Percentiles rank a stretch among this genome's conserved stretches.
These are phyloP conservation scores for Exserohilum turcica DNA, from an alignment of 2,329 filamentous ascomycete genomes.

Conservation along the genomic window DNA sequence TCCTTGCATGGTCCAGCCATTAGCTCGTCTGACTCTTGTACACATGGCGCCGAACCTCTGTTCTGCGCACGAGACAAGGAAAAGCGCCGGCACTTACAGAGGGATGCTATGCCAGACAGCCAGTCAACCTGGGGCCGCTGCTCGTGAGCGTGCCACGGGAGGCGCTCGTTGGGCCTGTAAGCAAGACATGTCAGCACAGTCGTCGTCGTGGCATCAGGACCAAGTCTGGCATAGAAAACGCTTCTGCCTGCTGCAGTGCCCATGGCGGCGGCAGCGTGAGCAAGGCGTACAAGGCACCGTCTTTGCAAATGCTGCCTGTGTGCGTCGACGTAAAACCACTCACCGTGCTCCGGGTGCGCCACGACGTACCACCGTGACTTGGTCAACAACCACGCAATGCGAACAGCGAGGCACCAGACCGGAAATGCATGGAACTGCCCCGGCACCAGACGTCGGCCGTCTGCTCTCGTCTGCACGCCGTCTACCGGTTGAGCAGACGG, in stretches of 20 bases:
- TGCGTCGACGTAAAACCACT: constrained; percentile 20
- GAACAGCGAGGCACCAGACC: constrained; percentile 20
- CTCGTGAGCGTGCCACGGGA: not conserved
- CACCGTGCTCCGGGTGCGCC: constrained; percentile 26
- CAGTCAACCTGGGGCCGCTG: not conserved
- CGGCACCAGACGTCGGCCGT: not conserved
- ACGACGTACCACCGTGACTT: constrained; percentile 29
- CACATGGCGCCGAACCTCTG: not conserved
- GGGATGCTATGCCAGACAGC: not conserved
- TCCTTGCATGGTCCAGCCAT: constrained; percentile 18
- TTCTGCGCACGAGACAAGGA: not conserved
- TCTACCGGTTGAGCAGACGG: constrained; percentile 14
- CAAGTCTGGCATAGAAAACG: not conserved
- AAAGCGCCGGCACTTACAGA: constrained; percentile 17
- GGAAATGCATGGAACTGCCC: constrained; percentile 20
- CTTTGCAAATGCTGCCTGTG: constrained; percentile 2
- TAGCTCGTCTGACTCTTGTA: constrained; percentile 22
- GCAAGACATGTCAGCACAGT: constrained; percentile 25
- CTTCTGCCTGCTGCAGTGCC: not conserved
- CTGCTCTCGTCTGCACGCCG: not conserved
- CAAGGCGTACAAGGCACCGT: too few relatives aligned
- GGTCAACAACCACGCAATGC: constrained; percentile 19
- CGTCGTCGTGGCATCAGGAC: constrained; percentile 11
- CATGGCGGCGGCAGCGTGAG: too few relatives aligned
- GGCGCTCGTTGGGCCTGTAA: constrained; percentile 15